Base-by-base conservation (phyloP, 257 asterid genomes). In the Plectranthus barbatus region DNA sequence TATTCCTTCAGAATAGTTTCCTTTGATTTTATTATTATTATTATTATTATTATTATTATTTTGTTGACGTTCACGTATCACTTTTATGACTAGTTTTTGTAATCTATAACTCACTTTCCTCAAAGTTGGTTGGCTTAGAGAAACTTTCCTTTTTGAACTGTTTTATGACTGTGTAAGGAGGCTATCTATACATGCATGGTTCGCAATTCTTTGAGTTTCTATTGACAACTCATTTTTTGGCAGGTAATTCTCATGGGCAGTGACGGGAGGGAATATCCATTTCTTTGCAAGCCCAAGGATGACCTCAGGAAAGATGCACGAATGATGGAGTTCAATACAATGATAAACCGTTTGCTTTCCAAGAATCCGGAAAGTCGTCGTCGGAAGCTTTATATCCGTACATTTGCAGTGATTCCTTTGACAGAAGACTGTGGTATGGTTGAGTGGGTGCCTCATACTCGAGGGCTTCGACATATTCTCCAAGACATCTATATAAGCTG, bases 351-450 rank as follows among this genome's bases (percentile, higher is more conserved):
- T 66, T 67, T 92, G 68, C 86, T 92, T 59, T 80, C 90, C 52
- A 92, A 89, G 79, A 70, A 74, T 73, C 83, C 99, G 31, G 97
- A 92, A 84, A 92, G 99, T 75, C 92, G 99, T 19, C 87, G 91
- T 62, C 83, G 99, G 76, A 89, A 92, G 83, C 99, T 92, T 64
- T 92, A 92, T 66, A 71, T 92, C 67, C 95, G 99, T 70, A 92
- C 99, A 56, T 92, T 92, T 75, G 93, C 97, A 2, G 99, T 92
- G 73, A 76, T 89, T 73, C 99, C 99, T 49, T 75, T 92, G 78
- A 89, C 94, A 36, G 98, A 92, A 77, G 97, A 92, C 65, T 92
- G 98, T 86, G 98, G 98, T 41, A 89, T 92, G 95, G 84, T 92
- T 73, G 98, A 92, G 81, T 92, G 98, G 98, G 98, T 92, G 57